Percentiles rank a stretch among this genome's conserved stretches.
Conservation (phyloP, 257 asterid species). For the Parsonsia alboflavescens region DNA sequence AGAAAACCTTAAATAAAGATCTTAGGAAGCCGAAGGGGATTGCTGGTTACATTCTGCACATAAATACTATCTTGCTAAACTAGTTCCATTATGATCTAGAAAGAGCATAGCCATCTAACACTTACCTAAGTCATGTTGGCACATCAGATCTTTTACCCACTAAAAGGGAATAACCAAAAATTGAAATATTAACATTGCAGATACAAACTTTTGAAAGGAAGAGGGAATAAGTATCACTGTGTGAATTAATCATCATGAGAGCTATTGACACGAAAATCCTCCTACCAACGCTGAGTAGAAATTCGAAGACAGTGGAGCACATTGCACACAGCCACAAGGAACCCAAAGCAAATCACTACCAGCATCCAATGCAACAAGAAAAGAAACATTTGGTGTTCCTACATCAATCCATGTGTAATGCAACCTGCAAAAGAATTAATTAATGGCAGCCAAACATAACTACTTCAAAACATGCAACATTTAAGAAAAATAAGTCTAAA, state of each 20-base stretch:
- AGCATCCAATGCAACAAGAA: constrained; percentile 81
- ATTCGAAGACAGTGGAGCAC: constrained; percentile 70
- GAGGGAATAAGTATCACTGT: background rate
- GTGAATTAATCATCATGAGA: background rate
- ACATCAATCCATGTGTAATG: constrained; percentile 78
- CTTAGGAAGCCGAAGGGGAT: background rate
- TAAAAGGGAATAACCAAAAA: background rate
- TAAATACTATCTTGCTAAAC: background rate
- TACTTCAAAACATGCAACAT: background rate
- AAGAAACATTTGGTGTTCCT: constrained; percentile 72
- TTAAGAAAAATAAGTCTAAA: background rate
- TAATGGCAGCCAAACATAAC: background rate
- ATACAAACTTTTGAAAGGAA: background rate
- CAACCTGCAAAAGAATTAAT: constrained; percentile 47
- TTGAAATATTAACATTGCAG: background rate
- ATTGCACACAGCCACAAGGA: constrained; percentile 72
- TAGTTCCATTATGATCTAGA: background rate
- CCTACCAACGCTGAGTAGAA: constrained; percentile 66
- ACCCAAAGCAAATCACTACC: constrained; percentile 87
- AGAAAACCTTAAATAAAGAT: background rate
- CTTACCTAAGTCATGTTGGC: background rate
- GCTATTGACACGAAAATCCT: background rate
- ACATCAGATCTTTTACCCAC: background rate
- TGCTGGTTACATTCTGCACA: background rate
- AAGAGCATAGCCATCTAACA: background rate